These are phyloP conservation scores for Pyronema domesticum DNA, from an alignment of 495 filamentous ascomycete species.

Conservation along the genomic window DNA sequence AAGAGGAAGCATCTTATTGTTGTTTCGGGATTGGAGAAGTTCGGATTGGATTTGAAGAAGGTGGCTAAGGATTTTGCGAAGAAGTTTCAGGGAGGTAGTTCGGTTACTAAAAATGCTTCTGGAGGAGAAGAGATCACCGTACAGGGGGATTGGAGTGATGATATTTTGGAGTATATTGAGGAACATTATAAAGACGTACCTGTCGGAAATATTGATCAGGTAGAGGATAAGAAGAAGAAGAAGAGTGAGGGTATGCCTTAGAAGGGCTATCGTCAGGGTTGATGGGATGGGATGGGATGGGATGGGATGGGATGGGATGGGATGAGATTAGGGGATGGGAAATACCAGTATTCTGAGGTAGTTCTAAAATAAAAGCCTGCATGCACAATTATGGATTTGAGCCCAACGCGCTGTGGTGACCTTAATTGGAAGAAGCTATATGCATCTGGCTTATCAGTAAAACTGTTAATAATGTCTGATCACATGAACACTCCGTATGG, in stretches of 20 bases:
- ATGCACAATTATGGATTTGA: too few species aligned
- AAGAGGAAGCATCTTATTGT: conserved; percentile 93
- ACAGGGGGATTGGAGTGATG: conserved; percentile 89
- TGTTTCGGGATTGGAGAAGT: conserved; percentile 71
- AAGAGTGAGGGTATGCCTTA: conserved; percentile 8
- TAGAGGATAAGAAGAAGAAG: conserved; percentile 30
- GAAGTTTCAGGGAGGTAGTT: conserved; percentile 86
- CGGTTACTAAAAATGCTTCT: conserved; percentile 62
- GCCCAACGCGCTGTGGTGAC: too few species aligned
- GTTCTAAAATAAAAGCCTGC: too few species aligned
- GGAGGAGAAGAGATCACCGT: conserved; percentile 94
- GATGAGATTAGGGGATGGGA: too few species aligned
- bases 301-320: too few species aligned
- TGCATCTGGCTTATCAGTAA: too few species aligned
- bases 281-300: too few species aligned
- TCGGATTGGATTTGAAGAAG: conserved; percentile 86
- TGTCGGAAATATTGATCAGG: conserved; percentile 80
- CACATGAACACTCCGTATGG: too few species aligned
- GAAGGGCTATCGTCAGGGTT: too few species aligned
- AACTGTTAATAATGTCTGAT: too few species aligned
- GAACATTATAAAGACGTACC: conserved; percentile 73
- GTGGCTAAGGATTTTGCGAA: conserved; percentile 75
- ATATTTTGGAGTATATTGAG: conserved; percentile 75
- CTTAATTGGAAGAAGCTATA: too few species aligned
- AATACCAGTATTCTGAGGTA: too few species aligned